Evolutionary conservation across 2,329 filamentous ascomycete genomes (phyloP).

Genomic region (Aaosphaeria pasadenensis): DNA sequence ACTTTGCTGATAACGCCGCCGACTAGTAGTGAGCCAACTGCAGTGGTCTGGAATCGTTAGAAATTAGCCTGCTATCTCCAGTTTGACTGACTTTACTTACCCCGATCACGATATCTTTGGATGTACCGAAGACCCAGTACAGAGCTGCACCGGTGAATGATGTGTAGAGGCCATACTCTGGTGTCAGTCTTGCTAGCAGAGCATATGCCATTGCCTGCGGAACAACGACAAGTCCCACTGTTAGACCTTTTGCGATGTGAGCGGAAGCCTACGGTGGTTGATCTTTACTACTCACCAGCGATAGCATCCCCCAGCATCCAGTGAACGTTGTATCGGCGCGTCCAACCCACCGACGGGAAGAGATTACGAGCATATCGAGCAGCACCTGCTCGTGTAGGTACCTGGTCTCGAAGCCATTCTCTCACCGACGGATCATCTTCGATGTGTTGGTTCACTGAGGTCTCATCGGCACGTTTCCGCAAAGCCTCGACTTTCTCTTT

Average conservation of each 20-base stretch:
- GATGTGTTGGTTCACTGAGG: too few species aligned
- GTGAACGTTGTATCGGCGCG: slow-evolving; percentile 25
- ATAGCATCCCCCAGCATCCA: slow-evolving; percentile 30
- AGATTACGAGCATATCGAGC: slow-evolving; percentile 21
- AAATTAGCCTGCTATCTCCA: too few species aligned
- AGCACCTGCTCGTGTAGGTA: slow-evolving; percentile 20
- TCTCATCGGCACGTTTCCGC: too few species aligned
- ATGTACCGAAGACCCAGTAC: slow-evolving; percentile 97
- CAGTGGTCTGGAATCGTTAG: slow-evolving; percentile 64
- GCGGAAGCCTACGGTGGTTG: background rate
- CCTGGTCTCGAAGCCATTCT: slow-evolving; percentile 21
- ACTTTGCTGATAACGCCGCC: slow-evolving; percentile 73
- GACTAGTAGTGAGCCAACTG: slow-evolving; percentile 86
- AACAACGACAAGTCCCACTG: slow-evolving; percentile 75
- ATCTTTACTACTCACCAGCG: slow-evolving; percentile 19
- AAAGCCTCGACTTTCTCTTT: too few species aligned
- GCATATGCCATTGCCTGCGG: slow-evolving; percentile 97
- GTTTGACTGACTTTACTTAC: slow-evolving; percentile 48
- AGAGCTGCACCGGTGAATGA: slow-evolving; percentile 92
- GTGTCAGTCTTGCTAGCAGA: slow-evolving; percentile 69
- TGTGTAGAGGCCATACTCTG: slow-evolving; percentile 84
- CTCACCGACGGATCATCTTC: slow-evolving; percentile 27
- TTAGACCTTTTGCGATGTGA: slow-evolving; percentile 40
- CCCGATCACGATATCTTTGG: slow-evolving; percentile 95
- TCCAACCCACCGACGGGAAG: slow-evolving; percentile 27